Evolutionary conservation across 2,329 filamentous ascomycete genomes (phyloP), one percentile per base, ranked within the genome.

Genomic region (Cercospora sesami): DNA sequence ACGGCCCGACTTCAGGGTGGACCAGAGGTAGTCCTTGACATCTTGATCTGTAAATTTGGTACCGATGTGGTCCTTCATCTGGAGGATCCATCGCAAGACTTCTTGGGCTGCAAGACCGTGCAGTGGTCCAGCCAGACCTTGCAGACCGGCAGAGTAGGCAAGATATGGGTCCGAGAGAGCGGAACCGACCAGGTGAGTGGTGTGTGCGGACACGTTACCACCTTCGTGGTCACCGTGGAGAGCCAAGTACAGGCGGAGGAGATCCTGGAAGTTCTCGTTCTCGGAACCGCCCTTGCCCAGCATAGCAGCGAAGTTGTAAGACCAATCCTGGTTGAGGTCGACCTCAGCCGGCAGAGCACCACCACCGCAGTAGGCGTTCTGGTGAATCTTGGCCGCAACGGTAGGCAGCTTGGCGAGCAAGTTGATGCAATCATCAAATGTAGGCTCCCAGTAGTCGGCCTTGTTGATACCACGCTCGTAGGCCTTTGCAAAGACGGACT

Each of bases 201-300:
- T 84, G 79, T 99, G 95, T 0, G 95, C 95, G 45, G 94, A 97
- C 71, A 99, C 95, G 75, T 99, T 99, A 67, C 95, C 95, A 70
- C 95, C 95, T 82, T 99, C 95, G 83, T 99, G 95, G 81, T 99
- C 95, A 71, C 95, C 95, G 81, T 99, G 95, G 5, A 99, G 90
- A 60, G 95, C 94, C 26, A 99, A 89, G 82, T 99, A 99, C 33
- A 99, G 84, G 74, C 95, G 89, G 71, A 99, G 87, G 21, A 99
- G 86, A 77, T 99, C 95, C 79, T 98, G 94, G 86, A 99, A 97
- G 79, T 92, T 91, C 82, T 94, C 92, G 75, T 98, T 90, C 81
- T 96, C 86, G 80, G 90, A 88, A 73, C 93, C 93, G 61, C 90
- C 88, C 84, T 96, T 97, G 77, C 94, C 94, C 64, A 98, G 87